A percentile compares a stretch with the other conserved stretches of the same genome.
phyloP scores from a whole-genome alignment of 1,139 yeast genomes.

The Suzukiozyma palmioleophila region DNA sequence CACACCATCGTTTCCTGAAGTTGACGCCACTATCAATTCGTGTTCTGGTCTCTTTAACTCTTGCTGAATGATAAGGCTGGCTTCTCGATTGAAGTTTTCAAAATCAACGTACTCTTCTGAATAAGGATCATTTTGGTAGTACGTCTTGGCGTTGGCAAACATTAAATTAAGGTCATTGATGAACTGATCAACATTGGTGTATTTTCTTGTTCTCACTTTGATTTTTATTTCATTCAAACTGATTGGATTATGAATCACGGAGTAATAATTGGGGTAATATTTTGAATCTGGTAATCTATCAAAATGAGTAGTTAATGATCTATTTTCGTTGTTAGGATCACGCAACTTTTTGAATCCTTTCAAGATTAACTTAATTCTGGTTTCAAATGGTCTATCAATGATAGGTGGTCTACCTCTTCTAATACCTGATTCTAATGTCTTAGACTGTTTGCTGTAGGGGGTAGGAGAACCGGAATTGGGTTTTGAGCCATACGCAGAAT shows the following conservation, averaged over 20 bases:
- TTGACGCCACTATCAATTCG: conserved; percentile 67
- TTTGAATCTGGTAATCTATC: conserved; percentile 79
- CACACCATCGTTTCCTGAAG: conserved; percentile 49
- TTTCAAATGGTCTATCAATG: conserved; percentile 91
- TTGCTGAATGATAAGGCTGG: conserved; percentile 55
- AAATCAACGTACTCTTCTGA: conserved; percentile 51
- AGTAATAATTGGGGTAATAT: conserved; percentile 64
- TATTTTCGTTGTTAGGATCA: conserved; percentile 45
- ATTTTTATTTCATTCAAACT: conserved; percentile 78
- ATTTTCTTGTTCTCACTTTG: conserved; percentile 82
- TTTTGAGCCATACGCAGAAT: background rate
- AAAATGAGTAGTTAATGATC: conserved; percentile 54
- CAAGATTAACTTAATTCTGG: conserved; percentile 80
- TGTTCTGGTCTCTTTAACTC: conserved; percentile 81
- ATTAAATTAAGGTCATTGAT: conserved; percentile 71
- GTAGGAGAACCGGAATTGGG: conserved; percentile 7
- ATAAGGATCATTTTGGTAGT: conserved; percentile 51
- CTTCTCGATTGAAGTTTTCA: conserved; percentile 49
- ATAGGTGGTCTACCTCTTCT: conserved; percentile 95
- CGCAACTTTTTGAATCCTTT: conserved; percentile 75
- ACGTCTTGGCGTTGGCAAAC: conserved; percentile 70
- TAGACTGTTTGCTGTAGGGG: conserved; percentile 8
- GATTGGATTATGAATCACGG: conserved; percentile 62
- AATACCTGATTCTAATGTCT: conserved; percentile 49
- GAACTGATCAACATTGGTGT: conserved; percentile 69